Base-by-base conservation (phyloP, 345 rosid genomes). In the Acer campestre region DNA sequence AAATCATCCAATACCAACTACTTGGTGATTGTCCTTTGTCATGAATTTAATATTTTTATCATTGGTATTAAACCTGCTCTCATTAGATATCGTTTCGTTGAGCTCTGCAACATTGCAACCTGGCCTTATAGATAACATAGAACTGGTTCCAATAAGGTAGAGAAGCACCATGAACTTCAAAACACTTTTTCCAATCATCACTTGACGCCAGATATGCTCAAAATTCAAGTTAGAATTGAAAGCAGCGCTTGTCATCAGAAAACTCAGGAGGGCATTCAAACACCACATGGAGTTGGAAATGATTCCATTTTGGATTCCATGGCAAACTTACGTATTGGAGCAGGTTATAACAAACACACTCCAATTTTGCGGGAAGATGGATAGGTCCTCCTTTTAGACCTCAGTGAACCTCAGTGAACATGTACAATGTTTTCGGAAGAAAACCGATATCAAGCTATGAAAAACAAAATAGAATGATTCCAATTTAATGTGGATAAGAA, bases 221-320 rank as follows among this genome's bases (percentile, higher is more conserved):
- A 29, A 29, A 4, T 61, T 13, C 29, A 53, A 10, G 58, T 69
- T 51, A 56, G 40, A 46, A 61, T 5, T 7, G 17, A 31, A 53
- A 29, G 61, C 13, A 27, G n/a, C 20, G 31, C 48, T 27, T 16
- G 61, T 70, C 20, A 53, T 55, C 67, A 46, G 59, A 51, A 44
- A 46, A 68, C 49, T 18, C 23, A 16, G 48, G 68, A 44, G 68
- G 10, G 38, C 16, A 67, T 51, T 35, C 68, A 48, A 77, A 31
- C 20, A 35, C 66, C 70, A 66, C 4, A 38, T 12, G 64, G 65
- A n/a, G 46, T 23, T 6, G 10, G 20, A 48, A 48, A 17, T 8
- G 49, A 51, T 25, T n/a, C 38, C 56, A 42, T 18, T 56, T 63
- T 53, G 59, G 67, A n/a, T 53, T 74, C 11, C 73, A 55, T 31